Percentiles rank a stretch among this genome's conserved stretches.
These are phyloP conservation scores for Ophiocordyceps camponoti-floridani DNA, from an alignment of 2,329 filamentous ascomycete species.

Conservation along the genomic window DNA sequence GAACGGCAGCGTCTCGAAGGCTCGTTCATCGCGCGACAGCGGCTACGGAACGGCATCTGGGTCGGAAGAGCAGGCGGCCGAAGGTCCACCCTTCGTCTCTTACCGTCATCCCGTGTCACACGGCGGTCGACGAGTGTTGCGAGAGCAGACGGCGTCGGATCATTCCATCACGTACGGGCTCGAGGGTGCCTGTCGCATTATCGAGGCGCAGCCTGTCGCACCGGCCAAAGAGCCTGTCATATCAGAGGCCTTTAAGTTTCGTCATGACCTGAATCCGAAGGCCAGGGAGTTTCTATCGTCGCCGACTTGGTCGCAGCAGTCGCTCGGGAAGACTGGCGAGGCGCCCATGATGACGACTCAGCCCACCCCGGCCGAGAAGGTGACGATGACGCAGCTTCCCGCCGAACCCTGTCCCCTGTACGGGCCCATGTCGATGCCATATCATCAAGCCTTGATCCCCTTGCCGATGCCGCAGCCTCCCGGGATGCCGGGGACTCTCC, in stretches of 20 bases:
- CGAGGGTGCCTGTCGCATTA: no score
- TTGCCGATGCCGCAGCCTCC: neutral
- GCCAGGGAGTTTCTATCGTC: slow-evolving; percentile 6
- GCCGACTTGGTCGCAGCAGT: no score
- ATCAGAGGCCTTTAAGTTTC: neutral
- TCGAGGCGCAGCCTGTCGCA: no score
- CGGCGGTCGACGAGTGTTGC: neutral
- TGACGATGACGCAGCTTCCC: no score
- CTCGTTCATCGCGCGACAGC: neutral
- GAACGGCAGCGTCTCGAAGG: neutral
- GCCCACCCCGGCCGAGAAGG: neutral
- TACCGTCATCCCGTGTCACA: no score
- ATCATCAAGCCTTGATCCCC: no score
- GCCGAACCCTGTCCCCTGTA: no score
- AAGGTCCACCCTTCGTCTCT: no score
- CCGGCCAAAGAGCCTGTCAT: no score
- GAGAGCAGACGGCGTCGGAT: slow-evolving; percentile 5
- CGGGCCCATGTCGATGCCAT: neutral
- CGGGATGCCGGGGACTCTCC: neutral
- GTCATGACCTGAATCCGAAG: slow-evolving; percentile 5
- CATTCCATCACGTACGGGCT: neutral
- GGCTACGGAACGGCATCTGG: neutral
- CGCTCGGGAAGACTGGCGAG: no score
- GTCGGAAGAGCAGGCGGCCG: neutral
- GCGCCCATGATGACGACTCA: neutral